These are phyloP conservation scores for Cystobasidium tubakii DNA, from an alignment of 768 basidiomycete genomes.

Conservation along the genomic window DNA sequence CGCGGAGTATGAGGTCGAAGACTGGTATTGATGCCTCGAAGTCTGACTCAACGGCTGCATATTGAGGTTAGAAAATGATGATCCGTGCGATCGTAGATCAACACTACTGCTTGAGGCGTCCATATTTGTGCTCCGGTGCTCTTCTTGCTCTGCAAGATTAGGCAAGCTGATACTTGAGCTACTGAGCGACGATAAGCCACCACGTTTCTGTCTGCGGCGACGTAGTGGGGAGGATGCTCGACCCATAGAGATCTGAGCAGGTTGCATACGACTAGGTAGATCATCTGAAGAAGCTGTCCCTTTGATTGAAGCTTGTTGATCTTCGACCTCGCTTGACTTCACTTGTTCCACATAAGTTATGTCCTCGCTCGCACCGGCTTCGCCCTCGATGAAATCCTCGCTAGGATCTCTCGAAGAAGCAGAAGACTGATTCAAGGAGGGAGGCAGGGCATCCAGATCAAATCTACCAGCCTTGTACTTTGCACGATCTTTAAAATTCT, in stretches of 20 bases:
- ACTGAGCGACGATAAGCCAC: slow-evolving; percentile 7
- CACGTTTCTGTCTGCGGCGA: not conserved
- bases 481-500: slow-evolving; percentile 28
- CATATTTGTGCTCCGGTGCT: not conserved
- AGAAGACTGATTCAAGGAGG: not conserved
- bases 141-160: slow-evolving; percentile 18
- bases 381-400: not conserved
- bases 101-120: not conserved
- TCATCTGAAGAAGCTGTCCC: not conserved
- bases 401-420: not conserved
- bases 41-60: not conserved
- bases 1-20: not conserved
- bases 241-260: not conserved
- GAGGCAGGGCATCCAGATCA: not conserved
- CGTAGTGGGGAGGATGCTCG: not conserved
- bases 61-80: not conserved
- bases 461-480: slow-evolving; percentile 17
- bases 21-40: not conserved
- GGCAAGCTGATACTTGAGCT: slow-evolving; percentile 24
- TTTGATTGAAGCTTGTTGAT: not conserved
- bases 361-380: not conserved
- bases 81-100: not conserved
- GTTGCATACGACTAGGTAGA: not conserved
- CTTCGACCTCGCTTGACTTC: not conserved
- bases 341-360: not conserved